Conservation (phyloP, 495 filamentous ascomycete species). For the Tricharina praecox region DNA sequence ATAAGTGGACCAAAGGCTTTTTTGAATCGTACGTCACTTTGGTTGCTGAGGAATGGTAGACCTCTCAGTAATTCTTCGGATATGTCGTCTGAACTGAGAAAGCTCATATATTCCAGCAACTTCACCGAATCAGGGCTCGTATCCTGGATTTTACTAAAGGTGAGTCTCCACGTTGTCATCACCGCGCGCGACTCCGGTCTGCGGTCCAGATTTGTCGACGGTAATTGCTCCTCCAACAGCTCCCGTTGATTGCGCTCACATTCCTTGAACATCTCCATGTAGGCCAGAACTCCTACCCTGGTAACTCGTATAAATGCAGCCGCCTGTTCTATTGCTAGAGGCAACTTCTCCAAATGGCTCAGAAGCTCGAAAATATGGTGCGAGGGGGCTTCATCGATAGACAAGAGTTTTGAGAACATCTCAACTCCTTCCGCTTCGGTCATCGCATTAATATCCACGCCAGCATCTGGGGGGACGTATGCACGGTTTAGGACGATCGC, state of each 20-base stretch:
- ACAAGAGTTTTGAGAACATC: neutral
- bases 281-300: constrained; percentile 5
- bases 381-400: neutral
- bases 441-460: neutral
- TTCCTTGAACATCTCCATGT: constrained; percentile 5
- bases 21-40: neutral
- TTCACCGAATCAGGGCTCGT: constrained; percentile 6
- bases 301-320: constrained; percentile 23
- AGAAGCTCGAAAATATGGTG: constrained; percentile 19
- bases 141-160: constrained; percentile 5
- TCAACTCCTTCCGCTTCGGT: neutral
- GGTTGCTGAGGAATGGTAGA: neutral
- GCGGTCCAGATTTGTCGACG: neutral
- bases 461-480: neutral
- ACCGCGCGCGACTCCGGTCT: constrained; percentile 4
- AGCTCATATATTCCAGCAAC: constrained; percentile 11
- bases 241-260: neutral
- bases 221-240: neutral
- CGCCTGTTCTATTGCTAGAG: constrained; percentile 25
- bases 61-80: constrained; percentile 1
- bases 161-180: constrained; percentile 8
- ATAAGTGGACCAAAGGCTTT: neutral
- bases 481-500: neutral
- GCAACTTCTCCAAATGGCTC: constrained; percentile 18
- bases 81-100: constrained; percentile 11